Evolutionary conservation across 306 rosid genomes (phyloP), one percentile per base, ranked within the genome.

Genomic region (Gynostemma pentaphyllum): DNA sequence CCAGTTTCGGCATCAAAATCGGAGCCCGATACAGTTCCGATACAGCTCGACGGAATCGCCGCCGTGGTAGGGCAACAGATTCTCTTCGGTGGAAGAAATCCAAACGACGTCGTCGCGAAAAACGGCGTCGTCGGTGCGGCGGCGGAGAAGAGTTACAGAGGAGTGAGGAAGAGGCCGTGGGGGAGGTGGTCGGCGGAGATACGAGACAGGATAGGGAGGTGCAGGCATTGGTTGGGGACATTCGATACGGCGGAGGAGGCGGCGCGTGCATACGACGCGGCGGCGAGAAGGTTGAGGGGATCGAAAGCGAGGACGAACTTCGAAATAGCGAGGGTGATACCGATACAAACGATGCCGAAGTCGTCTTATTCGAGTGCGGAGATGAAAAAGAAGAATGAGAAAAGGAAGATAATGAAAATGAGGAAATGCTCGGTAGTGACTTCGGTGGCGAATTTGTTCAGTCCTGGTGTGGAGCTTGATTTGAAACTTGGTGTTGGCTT

Each of bases 161-260:
- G 97, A 39, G 97, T 89, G 36, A 79, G 97, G 72, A 86, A 89
- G 80, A 67, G 97, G 57, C 97, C 97, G 1, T 89, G 97, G 97
- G 97, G 97, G 2, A 74, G 97, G 60, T 89, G 91, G 87, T 89
- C 97, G 22, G 97, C 97, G 4, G 97, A 89, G 83, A 89, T 89
- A 42, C 81, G 97, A 0, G 97, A 89, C 78, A 60, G 89, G 7
- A 82, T 89, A 3, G 97, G 97, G 4, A 67, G 87, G 44, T 89
- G 97, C 81, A 72, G 97, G 18, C 97, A 89, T 69, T 89, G 97
- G 97, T 78, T 89, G 0, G 95, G 97, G 4, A 89, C 97, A 0
- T 89, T 86, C 42, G 97, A 89, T 76, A 86, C 97, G 0, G 97
- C 97, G 0, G 97, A 89, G 70, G 97, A 89, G 21, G 97, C 97